phyloP scores from a whole-genome alignment of 2,329 filamentous ascomycete species.

The Cladorrhinum sp. region DNA sequence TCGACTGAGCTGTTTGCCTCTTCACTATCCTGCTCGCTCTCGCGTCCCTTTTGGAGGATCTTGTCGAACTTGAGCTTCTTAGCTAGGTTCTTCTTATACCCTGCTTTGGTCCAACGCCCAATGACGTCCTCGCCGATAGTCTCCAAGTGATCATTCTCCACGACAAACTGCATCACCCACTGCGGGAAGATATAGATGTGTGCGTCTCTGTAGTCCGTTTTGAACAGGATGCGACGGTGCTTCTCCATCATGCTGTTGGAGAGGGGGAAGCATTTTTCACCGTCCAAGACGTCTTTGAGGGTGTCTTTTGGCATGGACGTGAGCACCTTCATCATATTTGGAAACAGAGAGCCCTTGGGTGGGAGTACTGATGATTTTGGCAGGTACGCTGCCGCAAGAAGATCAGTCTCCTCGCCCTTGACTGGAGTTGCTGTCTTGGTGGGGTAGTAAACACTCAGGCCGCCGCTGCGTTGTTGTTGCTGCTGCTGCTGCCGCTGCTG shows the following conservation, averaged over 20 bases:
- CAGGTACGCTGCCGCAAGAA: constrained; percentile 74
- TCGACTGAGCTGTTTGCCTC: constrained; percentile 46
- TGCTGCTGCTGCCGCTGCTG: constrained; percentile 30
- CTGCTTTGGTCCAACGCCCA: constrained; percentile 92
- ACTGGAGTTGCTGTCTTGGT: constrained; percentile 71
- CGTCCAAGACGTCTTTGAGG: constrained; percentile 76
- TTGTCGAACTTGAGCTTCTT: constrained; percentile 72
- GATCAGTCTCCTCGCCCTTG: constrained; percentile 91
- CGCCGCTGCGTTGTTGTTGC: constrained; percentile 63
- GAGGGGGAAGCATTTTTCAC: constrained; percentile 68
- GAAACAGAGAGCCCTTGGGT: constrained; percentile 62
- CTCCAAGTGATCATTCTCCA: constrained; percentile 75
- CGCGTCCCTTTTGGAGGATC: constrained; percentile 47
- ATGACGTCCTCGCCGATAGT: constrained; percentile 88
- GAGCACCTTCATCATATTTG: constrained; percentile 73
- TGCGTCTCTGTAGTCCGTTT: constrained; percentile 81
- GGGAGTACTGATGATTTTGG: constrained; percentile 54
- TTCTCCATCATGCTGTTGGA: constrained; percentile 72
- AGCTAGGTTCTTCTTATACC: constrained; percentile 79
- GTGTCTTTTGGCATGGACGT: constrained; percentile 86
- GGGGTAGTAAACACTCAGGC: constrained; percentile 86
- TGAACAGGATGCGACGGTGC: constrained; percentile 73
- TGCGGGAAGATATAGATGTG: constrained; percentile 93
- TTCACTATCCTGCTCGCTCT: constrained; percentile 21
- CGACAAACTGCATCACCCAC: constrained; percentile 85